Evolutionary conservation across 208 protist genomes (phyloP).

Genomic region (Crithidia brevicula): DNA sequence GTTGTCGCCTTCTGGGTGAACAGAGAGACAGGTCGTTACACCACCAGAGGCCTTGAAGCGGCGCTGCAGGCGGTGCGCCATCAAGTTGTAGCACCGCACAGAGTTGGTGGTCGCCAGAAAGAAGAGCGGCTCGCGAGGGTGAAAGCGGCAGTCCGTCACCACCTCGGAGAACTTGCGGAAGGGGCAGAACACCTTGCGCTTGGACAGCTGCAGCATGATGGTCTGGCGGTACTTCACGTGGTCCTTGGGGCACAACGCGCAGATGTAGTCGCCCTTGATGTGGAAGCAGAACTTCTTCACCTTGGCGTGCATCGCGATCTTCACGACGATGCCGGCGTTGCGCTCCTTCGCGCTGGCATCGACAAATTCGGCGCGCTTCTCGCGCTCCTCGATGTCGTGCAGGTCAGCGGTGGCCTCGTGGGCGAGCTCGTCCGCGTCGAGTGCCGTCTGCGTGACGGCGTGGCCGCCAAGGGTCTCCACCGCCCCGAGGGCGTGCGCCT

Average conservation of each 20-base stretch:
- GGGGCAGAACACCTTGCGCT: conserved; percentile 91
- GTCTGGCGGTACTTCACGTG: conserved; percentile 94
- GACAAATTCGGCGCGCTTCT: conserved; percentile 91
- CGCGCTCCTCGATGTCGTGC: conserved; percentile 84
- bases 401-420: conserved; percentile 75
- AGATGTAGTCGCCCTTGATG: conserved; percentile 90
- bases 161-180: conserved; percentile 93
- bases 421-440: conserved; percentile 84
- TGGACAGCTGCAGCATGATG: conserved; percentile 93
- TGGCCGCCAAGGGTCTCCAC: conserved; percentile 71
- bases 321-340: conserved; percentile 85
- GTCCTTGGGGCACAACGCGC: conserved; percentile 92
- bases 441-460: conserved; percentile 78
- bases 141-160: conserved; percentile 96
- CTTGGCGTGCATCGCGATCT: conserved; percentile 89
- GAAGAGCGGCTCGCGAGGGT: conserved; percentile 98
- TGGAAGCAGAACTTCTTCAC: conserved; percentile 92
- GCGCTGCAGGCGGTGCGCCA: conserved; percentile 95
- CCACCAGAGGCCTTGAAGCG: conserved; percentile 93
- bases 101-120: conserved; percentile 96
- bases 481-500: conserved; percentile 35
- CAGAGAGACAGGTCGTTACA: conserved; percentile 93
- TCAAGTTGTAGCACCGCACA: conserved; percentile 98
- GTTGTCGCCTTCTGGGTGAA: conserved; percentile 98
- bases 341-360: conserved; percentile 77